Evolutionary conservation across 192 early-diverging fungal species (phyloP), one percentile per base, ranked within the genome.

Genomic region (Coemansia aciculifera): DNA sequence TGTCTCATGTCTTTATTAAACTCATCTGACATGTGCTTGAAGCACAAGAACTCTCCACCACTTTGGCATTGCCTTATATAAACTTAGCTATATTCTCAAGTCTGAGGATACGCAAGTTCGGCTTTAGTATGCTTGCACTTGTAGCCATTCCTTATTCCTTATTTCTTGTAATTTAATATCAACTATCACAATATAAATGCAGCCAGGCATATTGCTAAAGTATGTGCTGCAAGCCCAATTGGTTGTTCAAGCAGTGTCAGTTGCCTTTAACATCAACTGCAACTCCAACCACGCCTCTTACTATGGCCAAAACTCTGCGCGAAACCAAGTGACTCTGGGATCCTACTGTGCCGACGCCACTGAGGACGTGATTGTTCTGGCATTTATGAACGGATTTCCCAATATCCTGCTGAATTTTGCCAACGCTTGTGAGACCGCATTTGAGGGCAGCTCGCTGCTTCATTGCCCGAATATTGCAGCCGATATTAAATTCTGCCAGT

Each of bases 401-500:
- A 63, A 74, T 0, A 84, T 89, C 8, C 42, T 80, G 21, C 76
- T 90, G 38, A 90, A 90, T 66, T 83, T 90, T 61, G 87, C 89
- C 68, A 87, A 85, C 31, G 78, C 80, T 15, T 89, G 88, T 69
- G 81, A 86, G 27, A 66, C 71, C 1, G 85, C 84, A 0, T 90
- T 89, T 72, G 70, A 86, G 0, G 87, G 84, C 13, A 85, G 86
- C 24, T 21, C 64, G 1, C 62, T 92, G 38, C 80, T 86, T 31
- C 77, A 88, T 43, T 92, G 90, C 59, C 82, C 83, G 0, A 65
- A 48, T n/a, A 75, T 93, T 27, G 86, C 79, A 2, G 36, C 70
- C 21, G 91, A 90, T 63, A 90, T 93, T 67, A 75, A 86, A 44
- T 78, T 79, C 59, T 93, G 91, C 66, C 91, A 93, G 71, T 71